Conservation (phyloP, 345 rosid species). For the Linum tenue region DNA sequence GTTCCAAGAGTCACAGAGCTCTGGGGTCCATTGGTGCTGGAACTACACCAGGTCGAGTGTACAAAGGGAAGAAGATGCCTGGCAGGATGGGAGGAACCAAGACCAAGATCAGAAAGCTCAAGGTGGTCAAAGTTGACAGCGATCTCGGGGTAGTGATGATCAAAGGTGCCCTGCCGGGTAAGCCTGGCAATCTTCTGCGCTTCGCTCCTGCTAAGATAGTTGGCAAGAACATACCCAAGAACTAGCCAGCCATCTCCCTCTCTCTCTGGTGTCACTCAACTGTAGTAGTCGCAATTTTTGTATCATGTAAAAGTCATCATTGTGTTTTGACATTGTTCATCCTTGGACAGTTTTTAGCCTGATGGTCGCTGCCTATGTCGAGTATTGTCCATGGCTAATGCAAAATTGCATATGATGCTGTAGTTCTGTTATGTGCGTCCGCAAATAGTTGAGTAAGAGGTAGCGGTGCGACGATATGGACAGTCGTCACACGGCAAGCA, state of each 20-base stretch:
- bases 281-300: background rate
- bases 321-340: too few species aligned
- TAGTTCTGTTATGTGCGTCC: too few species aligned
- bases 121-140: constrained; percentile 66
- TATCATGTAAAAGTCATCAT: too few species aligned
- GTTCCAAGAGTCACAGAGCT: constrained; percentile 84
- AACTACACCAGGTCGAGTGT: constrained; percentile 89
- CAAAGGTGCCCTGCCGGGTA: constrained; percentile 86
- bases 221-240: constrained; percentile 84
- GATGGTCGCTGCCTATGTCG: too few species aligned
- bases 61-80: constrained; percentile 94
- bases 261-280: background rate
- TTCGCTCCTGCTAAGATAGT: constrained; percentile 84
- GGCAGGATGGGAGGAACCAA: constrained; percentile 92
- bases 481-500: too few species aligned
- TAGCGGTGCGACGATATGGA: too few species aligned
- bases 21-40: constrained; percentile 94
- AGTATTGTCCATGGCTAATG: too few species aligned
- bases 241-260: constrained; percentile 23
- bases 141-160: constrained; percentile 79
- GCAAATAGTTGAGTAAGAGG: too few species aligned
- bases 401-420: too few species aligned
- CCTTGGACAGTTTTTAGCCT: too few species aligned
- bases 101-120: constrained; percentile 77
- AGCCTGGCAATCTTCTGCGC: constrained; percentile 86